phyloP scores from a whole-genome alignment of 257 asterid genomes.

The Salvia splendens region DNA sequence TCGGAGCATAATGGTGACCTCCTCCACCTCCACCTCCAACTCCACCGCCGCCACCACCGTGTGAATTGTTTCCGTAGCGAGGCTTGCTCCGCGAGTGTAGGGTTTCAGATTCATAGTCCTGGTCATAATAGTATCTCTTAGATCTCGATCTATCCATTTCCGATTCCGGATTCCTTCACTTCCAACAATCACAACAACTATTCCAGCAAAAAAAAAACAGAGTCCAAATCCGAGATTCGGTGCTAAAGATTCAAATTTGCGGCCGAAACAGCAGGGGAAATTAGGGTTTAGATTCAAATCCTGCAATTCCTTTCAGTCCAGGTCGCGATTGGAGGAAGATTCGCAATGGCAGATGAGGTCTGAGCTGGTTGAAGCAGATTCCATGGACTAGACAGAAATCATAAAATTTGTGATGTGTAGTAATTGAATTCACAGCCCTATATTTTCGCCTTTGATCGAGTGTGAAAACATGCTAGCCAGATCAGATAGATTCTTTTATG shows the following conservation, averaged over 20 bases:
- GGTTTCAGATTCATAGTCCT: conserved; percentile 73
- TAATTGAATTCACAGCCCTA: conserved; percentile 29
- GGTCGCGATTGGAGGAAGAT: conserved; percentile 12
- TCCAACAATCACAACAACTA: conserved; percentile 8
- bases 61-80: conserved; percentile 48
- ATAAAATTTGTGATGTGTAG: conserved; percentile 25
- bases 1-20: conserved; percentile 45
- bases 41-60: conserved; percentile 43
- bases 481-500: too few species aligned
- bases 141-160: conserved; percentile 88
- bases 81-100: conserved; percentile 56
- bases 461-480: too few species aligned
- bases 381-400: conserved; percentile 24
- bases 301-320: conserved; percentile 21
- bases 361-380: conserved; percentile 28
- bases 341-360: conserved; percentile 24
- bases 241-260: conserved; percentile 2
- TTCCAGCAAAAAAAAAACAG: conserved; percentile 1
- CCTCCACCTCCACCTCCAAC: conserved; percentile 27
- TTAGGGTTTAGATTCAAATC: conserved; percentile 48
- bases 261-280: conserved; percentile 33
- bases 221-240: conserved; percentile 32
- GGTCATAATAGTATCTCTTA: conserved; percentile 74
- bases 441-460: conserved; percentile 38
- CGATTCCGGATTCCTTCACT: conserved; percentile 17